A percentile compares a stretch with the other conserved stretches of the same genome.
phyloP scores from a whole-genome alignment of 2,329 filamentous ascomycete genomes.

The Fragosphaeria purpurea region DNA sequence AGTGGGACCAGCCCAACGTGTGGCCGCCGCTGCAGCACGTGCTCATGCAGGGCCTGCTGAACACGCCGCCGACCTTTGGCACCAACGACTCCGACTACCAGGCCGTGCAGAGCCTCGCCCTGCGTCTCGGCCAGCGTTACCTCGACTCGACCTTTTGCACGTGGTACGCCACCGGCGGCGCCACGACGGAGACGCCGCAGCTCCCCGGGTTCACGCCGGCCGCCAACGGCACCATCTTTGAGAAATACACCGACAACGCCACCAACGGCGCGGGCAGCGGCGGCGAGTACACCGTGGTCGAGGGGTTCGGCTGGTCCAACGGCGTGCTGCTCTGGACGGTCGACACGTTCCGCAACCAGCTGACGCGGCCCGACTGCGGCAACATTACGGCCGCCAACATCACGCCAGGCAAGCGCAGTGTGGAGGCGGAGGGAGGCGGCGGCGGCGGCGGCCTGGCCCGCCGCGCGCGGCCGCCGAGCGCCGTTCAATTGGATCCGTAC shows the following conservation, averaged over 20 bases:
- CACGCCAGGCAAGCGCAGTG: slow-evolving; percentile 21
- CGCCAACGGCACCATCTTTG: slow-evolving; percentile 54
- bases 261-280: slow-evolving; percentile 53
- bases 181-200: slow-evolving; percentile 41
- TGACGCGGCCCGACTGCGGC: slow-evolving; percentile 47
- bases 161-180: slow-evolving; percentile 57
- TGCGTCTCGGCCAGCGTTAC: slow-evolving; percentile 53
- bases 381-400: slow-evolving; percentile 34
- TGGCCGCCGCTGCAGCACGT: slow-evolving; percentile 60
- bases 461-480: slow-evolving; percentile 19
- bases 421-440: not conserved
- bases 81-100: slow-evolving; percentile 42
- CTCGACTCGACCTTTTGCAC: slow-evolving; percentile 60
- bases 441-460: not conserved
- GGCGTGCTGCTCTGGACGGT: slow-evolving; percentile 58
- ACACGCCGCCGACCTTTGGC: slow-evolving; percentile 47
- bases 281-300: slow-evolving; percentile 59
- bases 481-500: slow-evolving; percentile 35
- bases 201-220: slow-evolving; percentile 34
- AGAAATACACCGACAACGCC: slow-evolving; percentile 55
- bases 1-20: slow-evolving; percentile 62
- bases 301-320: slow-evolving; percentile 63
- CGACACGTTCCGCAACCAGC: slow-evolving; percentile 47
- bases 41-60: slow-evolving; percentile 51
- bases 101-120: slow-evolving; percentile 43